Conservation (phyloP, 2,329 filamentous ascomycete genomes). For the Venturia effusa region DNA sequence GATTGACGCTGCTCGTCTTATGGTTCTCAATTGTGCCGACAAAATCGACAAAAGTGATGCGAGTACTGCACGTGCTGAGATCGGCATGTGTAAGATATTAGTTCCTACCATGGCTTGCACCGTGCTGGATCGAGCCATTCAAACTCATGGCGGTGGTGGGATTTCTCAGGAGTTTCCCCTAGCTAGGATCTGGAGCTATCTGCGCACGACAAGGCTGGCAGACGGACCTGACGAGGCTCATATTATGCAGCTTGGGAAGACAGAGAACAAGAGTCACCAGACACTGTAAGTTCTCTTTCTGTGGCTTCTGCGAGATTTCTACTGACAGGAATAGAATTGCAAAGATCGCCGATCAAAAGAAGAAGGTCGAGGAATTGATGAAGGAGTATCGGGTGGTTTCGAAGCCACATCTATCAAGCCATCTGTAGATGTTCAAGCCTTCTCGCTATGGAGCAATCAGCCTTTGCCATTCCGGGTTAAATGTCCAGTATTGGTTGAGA, state of each 20-base stretch:
- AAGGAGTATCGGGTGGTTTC: slow-evolving; percentile 5
- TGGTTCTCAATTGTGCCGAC: slow-evolving; percentile 89
- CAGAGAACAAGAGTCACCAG: slow-evolving; percentile 56
- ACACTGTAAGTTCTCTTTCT: not conserved
- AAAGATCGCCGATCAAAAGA: not conserved
- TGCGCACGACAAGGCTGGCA: slow-evolving; percentile 72
- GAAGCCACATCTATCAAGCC: not conserved
- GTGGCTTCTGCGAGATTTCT: not conserved
- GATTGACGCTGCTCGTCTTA: slow-evolving; percentile 79
- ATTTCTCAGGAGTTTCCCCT: slow-evolving; percentile 91
- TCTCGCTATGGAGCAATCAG: not conserved
- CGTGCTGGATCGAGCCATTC: slow-evolving; percentile 89
- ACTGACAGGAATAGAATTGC: not conserved
- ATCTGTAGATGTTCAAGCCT: not conserved
- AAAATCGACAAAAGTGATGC: slow-evolving; percentile 85
- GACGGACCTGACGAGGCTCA: slow-evolving; percentile 95
- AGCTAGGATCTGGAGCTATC: slow-evolving; percentile 62
- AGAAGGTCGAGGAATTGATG: slow-evolving; percentile 9
- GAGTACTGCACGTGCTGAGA: slow-evolving; percentile 84
- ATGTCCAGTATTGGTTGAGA: no score
- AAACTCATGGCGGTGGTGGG: slow-evolving; percentile 83
- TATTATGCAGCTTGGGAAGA: slow-evolving; percentile 59
- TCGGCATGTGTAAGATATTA: slow-evolving; percentile 92
- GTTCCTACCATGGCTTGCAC: slow-evolving; percentile 71
- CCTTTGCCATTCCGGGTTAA: not conserved